Evolutionary conservation across 2,329 filamentous ascomycete genomes (phyloP).

Genomic region (Alternaria postmessia): DNA sequence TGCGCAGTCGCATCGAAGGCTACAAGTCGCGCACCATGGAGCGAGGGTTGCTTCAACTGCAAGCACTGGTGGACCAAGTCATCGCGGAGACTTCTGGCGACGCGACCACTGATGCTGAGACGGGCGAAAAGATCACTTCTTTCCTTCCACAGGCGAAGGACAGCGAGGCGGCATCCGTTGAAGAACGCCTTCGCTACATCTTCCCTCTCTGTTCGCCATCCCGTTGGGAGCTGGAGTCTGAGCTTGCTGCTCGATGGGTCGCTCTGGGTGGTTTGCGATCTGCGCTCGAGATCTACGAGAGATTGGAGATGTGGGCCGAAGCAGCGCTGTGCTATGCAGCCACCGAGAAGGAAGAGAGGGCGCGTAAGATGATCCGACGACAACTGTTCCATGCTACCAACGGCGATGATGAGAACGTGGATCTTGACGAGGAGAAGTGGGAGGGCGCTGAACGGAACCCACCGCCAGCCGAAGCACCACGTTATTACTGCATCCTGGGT

Average conservation of each 20-base stretch:
- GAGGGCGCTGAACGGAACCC: slow-evolving; percentile 75
- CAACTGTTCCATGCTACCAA: slow-evolving; percentile 76
- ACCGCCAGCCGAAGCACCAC: slow-evolving; percentile 80
- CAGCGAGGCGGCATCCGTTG: slow-evolving; percentile 78
- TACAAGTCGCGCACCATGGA: slow-evolving; percentile 89
- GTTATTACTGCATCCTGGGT: slow-evolving; percentile 91
- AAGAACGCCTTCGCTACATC: slow-evolving; percentile 81
- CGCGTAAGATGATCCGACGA: slow-evolving; percentile 76
- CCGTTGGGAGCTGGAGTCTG: slow-evolving; percentile 92
- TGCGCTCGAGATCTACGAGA: slow-evolving; percentile 94
- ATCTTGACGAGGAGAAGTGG: slow-evolving; percentile 61
- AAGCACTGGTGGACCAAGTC: slow-evolving; percentile 94
- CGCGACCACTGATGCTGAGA: slow-evolving; percentile 33
- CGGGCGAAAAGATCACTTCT: slow-evolving; percentile 65
- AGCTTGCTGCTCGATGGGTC: slow-evolving; percentile 93
- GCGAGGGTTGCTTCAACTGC: slow-evolving; percentile 87
- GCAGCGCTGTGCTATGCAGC: slow-evolving; percentile 87
- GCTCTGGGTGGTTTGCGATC: slow-evolving; percentile 85
- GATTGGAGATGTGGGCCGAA: slow-evolving; percentile 92
- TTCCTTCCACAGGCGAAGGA: slow-evolving; percentile 82
- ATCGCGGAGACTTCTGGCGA: slow-evolving; percentile 76
- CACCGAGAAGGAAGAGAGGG: slow-evolving; percentile 83
- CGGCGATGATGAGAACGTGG: slow-evolving; percentile 48
- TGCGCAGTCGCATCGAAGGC: slow-evolving; percentile 88
- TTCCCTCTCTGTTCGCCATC: slow-evolving; percentile 85